Evolutionary conservation across 768 basidiomycete genomes (phyloP), one percentile per base, ranked within the genome.

Genomic region (Russula virescens): DNA sequence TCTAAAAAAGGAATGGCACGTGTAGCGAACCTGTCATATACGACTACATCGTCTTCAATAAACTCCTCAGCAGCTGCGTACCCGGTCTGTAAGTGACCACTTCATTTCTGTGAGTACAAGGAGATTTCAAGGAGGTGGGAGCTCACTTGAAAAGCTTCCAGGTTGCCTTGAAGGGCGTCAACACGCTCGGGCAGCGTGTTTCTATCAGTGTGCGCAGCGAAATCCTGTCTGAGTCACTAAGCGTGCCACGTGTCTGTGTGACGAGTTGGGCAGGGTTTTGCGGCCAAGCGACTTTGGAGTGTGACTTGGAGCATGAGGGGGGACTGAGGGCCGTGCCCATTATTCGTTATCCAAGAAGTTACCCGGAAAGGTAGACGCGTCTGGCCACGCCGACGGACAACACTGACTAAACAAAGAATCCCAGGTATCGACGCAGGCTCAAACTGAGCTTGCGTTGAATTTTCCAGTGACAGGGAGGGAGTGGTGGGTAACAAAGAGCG

Each of bases 31-130:
- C 85, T 78, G 54, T 81, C 75, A 72, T 87, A 87, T 57, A 74
- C 74, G 60, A 87, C 77, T 31, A 71, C 71, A 69, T 88, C 83
- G 28, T 74, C 75, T 62, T 80, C 79, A 5, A 82, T 79, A 69
- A 87, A 86, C 68, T 87, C 78, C 4, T 83, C 84, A 4, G 82
- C 47, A 2, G 82, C 83, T 58, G 80, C 82, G 59, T 85, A 86
- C 14, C 80, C 70, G 3, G 86, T 88, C 66, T 88, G 86, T 14
- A 86, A 67, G 70, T 88, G 85, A 69, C 85, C 85, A 59, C 55
- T 62, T 23, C 26, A 31, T 5, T 10, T 19, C 21, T 11, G 19
- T 34, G 47, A 61, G 55, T 43, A 43, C 18, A 18, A 19, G 42
- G 8, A 13, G 42, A 43, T 38, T 2, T 19, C 14, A 42, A 21